phyloP scores from a whole-genome alignment of 345 rosid genomes.

The Hibiscus trionum region DNA sequence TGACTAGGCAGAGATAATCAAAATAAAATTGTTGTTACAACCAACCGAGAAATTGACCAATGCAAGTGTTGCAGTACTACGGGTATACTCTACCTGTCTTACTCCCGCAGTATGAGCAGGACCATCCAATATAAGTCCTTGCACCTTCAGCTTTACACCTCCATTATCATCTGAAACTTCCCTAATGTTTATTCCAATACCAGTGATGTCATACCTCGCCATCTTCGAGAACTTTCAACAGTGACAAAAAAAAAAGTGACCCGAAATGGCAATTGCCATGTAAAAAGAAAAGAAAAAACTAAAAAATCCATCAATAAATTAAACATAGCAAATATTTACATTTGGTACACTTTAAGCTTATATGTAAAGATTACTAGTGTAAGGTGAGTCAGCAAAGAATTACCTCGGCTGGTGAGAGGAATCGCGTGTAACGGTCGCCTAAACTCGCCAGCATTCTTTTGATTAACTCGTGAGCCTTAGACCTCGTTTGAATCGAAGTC shows the following conservation, averaged over 20 bases:
- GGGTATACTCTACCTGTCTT: conserved; percentile 48
- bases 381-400: neutral
- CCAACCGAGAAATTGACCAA: neutral
- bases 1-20: neutral
- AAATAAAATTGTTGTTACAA: neutral
- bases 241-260: conserved; percentile 18
- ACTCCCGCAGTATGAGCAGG: conserved; percentile 83
- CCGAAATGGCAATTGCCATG: conserved; percentile 16
- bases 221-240: conserved; percentile 81
- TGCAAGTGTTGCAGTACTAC: neutral
- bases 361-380: neutral
- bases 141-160: conserved; percentile 57
- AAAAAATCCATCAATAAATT: conserved; percentile 26
- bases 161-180: conserved; percentile 75
- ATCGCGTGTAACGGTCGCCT: conserved; percentile 89
- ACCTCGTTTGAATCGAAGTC: conserved; percentile 53
- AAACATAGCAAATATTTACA: neutral
- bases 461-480: conserved; percentile 77
- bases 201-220: conserved; percentile 89
- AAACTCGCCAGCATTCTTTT: conserved; percentile 68
- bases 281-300: conserved; percentile 17
- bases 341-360: neutral
- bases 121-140: conserved; percentile 80
- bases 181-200: conserved; percentile 89
- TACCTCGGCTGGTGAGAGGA: conserved; percentile 84